A percentile compares a stretch with the other conserved stretches of the same genome.
These are phyloP conservation scores for Talaromyces liani DNA, from an alignment of 495 filamentous ascomycete species.

Conservation along the genomic window DNA sequence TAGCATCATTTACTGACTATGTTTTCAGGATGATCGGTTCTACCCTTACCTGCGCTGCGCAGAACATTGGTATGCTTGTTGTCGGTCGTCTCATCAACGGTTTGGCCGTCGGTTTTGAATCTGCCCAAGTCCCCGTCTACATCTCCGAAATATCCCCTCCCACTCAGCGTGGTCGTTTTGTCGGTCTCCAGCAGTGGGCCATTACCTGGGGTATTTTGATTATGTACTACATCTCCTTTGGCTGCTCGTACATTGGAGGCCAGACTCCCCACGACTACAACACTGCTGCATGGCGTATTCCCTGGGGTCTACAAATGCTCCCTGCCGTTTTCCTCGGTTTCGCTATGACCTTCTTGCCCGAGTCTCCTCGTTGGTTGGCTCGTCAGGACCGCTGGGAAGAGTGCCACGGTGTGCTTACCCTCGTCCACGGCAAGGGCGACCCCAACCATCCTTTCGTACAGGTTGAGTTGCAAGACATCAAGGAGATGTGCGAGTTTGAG, in stretches of 20 bases:
- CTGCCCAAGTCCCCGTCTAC: constrained; percentile 74
- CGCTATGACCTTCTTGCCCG: constrained; percentile 59
- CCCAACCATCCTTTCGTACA: constrained; percentile 51
- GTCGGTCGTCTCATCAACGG: constrained; percentile 74
- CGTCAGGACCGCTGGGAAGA: constrained; percentile 71
- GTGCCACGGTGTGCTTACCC: constrained; percentile 50
- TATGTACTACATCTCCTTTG: constrained; percentile 77
- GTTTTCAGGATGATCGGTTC: constrained; percentile 50
- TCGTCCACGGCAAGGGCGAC: constrained; percentile 64
- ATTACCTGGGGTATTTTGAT: constrained; percentile 79
- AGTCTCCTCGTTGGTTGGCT: constrained; percentile 73
- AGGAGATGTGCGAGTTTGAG: constrained; percentile 64
- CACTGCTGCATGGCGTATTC: constrained; percentile 58
- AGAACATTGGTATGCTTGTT: constrained; percentile 67
- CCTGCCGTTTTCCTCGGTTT: constrained; percentile 57
- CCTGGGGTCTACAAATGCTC: constrained; percentile 72
- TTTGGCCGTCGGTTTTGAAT: constrained; percentile 67
- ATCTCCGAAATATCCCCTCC: constrained; percentile 67
- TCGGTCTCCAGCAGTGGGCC: constrained; percentile 69
- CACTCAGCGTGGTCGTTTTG: constrained; percentile 60
- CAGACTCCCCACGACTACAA: constrained; percentile 20
- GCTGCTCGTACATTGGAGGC: constrained; percentile 56
- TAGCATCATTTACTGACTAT: background rate
- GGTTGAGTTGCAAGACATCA: constrained; percentile 64
- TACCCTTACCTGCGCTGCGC: constrained; percentile 60